phyloP scores from a whole-genome alignment of 73 alveolate species.

The Breviolum minutum region DNA sequence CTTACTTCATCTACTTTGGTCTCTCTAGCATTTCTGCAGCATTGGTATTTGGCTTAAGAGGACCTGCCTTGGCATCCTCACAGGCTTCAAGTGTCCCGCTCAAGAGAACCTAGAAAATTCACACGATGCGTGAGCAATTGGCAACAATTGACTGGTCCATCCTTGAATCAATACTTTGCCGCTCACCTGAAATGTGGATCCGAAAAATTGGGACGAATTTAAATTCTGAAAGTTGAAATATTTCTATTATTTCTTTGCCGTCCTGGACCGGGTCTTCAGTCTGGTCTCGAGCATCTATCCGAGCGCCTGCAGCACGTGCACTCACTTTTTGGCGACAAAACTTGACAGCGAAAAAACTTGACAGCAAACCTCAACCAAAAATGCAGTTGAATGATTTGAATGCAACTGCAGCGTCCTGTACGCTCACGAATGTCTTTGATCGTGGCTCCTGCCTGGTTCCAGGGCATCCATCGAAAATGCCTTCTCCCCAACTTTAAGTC shows the following conservation, averaged over 20 bases:
- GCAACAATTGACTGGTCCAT: neutral
- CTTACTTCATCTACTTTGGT: neutral
- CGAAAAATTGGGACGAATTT: neutral
- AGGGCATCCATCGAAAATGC: neutral
- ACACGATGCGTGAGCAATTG: no score
- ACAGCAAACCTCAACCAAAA: neutral
- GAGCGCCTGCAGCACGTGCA: slow-evolving; percentile 48
- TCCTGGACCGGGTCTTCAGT: slow-evolving; percentile 92
- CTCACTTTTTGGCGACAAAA: no score
- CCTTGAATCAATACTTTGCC: neutral
- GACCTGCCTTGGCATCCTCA: slow-evolving; percentile 70
- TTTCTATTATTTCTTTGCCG: neutral
- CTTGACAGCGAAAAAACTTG: neutral
- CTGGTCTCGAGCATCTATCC: slow-evolving; percentile 93
- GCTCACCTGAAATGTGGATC: neutral
- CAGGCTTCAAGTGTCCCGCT: slow-evolving; percentile 92
- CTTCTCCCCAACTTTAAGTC: neutral
- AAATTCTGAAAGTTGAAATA: neutral
- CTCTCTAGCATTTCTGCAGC: neutral
- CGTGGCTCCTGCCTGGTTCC: slow-evolving; percentile 71
- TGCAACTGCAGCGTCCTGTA: slow-evolving; percentile 22
- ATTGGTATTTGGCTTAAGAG: no score
- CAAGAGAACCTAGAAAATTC: slow-evolving; percentile 10
- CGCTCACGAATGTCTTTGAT: slow-evolving; percentile 95
- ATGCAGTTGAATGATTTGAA: neutral